Percentiles rank a stretch among this genome's conserved stretches.
phyloP scores from a whole-genome alignment of 2,329 filamentous ascomycete genomes.

The Harringtonia aguacate region DNA sequence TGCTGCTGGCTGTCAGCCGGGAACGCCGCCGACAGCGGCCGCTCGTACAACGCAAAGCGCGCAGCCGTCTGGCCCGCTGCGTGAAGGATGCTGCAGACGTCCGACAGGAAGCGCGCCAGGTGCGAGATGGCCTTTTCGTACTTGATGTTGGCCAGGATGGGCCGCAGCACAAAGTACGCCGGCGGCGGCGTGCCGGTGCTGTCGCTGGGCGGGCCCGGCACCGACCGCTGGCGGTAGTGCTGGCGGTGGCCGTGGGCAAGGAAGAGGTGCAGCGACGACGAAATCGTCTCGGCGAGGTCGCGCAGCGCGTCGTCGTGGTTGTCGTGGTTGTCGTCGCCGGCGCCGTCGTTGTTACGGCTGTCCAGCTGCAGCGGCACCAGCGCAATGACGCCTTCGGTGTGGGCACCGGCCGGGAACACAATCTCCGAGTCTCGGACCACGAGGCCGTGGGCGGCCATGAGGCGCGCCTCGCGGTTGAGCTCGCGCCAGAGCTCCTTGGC shows the following conservation, averaged over 20 bases:
- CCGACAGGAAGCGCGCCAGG: slow-evolving; percentile 29
- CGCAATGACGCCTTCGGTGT: slow-evolving; percentile 54
- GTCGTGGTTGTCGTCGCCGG: not conserved
- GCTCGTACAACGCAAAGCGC: slow-evolving; percentile 10
- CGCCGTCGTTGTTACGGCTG: not conserved
- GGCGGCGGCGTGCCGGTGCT: slow-evolving; percentile 25
- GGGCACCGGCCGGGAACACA: slow-evolving; percentile 39
- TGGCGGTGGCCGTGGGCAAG: slow-evolving; percentile 62
- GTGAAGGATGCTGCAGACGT: slow-evolving; percentile 32
- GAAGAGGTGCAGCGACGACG: slow-evolving; percentile 61
- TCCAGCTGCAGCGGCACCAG: slow-evolving; percentile 50
- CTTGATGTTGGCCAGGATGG: slow-evolving; percentile 37
- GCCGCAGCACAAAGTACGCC: slow-evolving; percentile 38
- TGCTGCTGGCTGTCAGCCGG: slow-evolving; percentile 12
- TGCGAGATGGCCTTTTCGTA: slow-evolving; percentile 29
- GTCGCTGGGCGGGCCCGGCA: slow-evolving; percentile 32
- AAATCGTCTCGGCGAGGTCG: slow-evolving; percentile 52
- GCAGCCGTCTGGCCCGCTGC: slow-evolving; percentile 7
- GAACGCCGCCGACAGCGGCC: slow-evolving; percentile 5
- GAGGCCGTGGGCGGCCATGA: slow-evolving; percentile 60
- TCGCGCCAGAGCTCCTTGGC: slow-evolving; percentile 88
- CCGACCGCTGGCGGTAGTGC: slow-evolving; percentile 54
- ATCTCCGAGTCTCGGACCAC: slow-evolving; percentile 49
- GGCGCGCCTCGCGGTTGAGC: slow-evolving; percentile 69
- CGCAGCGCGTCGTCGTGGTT: slow-evolving; percentile 23